Base-by-base conservation (phyloP, 805 yeast species). In the Candida suzukii region DNA sequence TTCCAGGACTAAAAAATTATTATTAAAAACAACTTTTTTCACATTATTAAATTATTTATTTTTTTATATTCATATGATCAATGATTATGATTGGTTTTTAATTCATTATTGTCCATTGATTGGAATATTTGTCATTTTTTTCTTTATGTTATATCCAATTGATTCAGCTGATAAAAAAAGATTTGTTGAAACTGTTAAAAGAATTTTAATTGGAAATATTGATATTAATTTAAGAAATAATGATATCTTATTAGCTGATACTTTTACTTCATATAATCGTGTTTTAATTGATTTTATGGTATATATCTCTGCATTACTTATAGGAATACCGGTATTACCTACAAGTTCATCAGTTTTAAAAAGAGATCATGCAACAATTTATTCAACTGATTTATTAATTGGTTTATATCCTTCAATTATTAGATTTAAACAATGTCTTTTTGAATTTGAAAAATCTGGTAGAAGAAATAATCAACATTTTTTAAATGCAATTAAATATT, bases 231-330 rank as follows among this genome's bases (percentile, higher is more conserved):
- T 74, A 57, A 67, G 95, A 51, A 75, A 84, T 16, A 83, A 85
- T 41, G 97, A 91, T 56, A 84, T 91, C 30, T 61, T 93, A 37
- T 58, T 90, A 13, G 78, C 95, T 8, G 99, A 91, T 64, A 78
- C 88, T 5, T 66, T 93, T 36, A 83, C 95, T 0, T 88, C 96
- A 0, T 88, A 83, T 56, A 68, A 87, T 3, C 80, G 79, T 54
- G 84, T 88, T 0, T 52, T 87, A 37, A 80, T 84, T 36, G 98
- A 93, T 59, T 62, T 83, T 18, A 71, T 74, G 3, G 67, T 83
- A 28, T 75, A 76, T 49, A 24, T 73, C 3, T 72, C 85, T 56
- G 70, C 73, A 43, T 43, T 74, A 18, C 35, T 62, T 26, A 53
- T 64, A 39, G 66, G 63, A 44, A 57, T 57, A 49, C 63, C 64